Base-by-base conservation (phyloP, 2,329 filamentous ascomycete species). In the Fusarium brachygibbosum region DNA sequence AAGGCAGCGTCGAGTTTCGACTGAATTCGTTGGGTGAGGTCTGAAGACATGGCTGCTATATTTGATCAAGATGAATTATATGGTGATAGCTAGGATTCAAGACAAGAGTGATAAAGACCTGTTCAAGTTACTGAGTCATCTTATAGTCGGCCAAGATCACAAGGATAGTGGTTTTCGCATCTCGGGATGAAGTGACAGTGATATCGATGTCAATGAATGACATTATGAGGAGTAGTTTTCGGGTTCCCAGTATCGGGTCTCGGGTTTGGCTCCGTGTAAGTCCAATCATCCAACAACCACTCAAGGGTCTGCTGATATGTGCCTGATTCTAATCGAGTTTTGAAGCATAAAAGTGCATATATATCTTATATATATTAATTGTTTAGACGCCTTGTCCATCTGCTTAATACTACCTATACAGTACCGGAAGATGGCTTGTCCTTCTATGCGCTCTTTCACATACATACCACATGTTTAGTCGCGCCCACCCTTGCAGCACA, bases 1-100 rank as follows among this genome's bases (percentile, higher is more conserved):
- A 74, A 74, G 13, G 80, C 81, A 8, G 74, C 74, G 10, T 69
- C 52, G 6, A 82, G 77, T 32, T 79, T 77, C 6, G 57, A 49
- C 32, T 74, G 66, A 9, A 78, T 63, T 46, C 50, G 63, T 13
- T 63, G 60, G 19, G 38, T 34, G 23, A 72, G 40, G 31, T 72
- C 69, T 59, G 52, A n/a, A 42, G 72, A 53, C 72, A 75, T 70
- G 25, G n/a, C 23, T 54, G 6, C 34, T 31, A 17, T 46, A 29
- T 29, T 38, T 14, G n/a, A 19, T 23, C 13, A 25, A 9, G 17
- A 31, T 53, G 23, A n/a, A 42, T 35, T 56, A 21, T 21, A 35
- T 40, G 17, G 9, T 28, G 21, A 31, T 49, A 25, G 11, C 10
- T 25, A 37, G 21, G 21, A 42, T 16, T 4, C 14, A 29, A 21